Evolutionary conservation across 1,284 basidiomycete genomes (phyloP).

Genomic region (Ceratobasidium sp.): DNA sequence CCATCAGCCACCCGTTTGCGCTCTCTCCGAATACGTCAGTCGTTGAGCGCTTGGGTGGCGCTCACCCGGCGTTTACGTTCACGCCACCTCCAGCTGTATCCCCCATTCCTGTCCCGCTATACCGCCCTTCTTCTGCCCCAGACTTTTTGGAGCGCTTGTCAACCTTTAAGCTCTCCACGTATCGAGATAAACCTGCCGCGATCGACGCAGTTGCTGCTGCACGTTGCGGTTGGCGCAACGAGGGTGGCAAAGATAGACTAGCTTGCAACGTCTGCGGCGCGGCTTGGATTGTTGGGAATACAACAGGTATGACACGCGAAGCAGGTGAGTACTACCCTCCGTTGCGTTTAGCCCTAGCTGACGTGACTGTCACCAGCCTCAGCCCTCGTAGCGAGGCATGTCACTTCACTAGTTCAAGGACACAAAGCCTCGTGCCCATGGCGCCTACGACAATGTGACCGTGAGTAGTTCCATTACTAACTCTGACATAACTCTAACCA

Average conservation of each 20-base stretch:
- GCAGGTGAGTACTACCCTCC: conserved; percentile 39
- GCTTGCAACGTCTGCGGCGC: conserved; percentile 44
- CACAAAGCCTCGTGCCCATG: conserved; percentile 85
- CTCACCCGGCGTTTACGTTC: conserved; percentile 50
- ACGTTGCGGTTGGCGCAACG: conserved; percentile 72
- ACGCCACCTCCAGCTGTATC: conserved; percentile 54
- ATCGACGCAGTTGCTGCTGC: conserved; percentile 81
- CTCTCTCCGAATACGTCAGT: conserved; percentile 63
- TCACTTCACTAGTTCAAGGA: conserved; percentile 66
- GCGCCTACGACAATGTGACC: conserved; percentile 78
- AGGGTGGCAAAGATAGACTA: conserved; percentile 44
- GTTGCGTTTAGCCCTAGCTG: neutral
- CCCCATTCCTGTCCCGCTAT: conserved; percentile 61
- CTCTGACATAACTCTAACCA: neutral
- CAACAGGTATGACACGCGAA: conserved; percentile 46
- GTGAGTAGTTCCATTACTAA: conserved; percentile 57
- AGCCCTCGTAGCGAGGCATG: conserved; percentile 74
- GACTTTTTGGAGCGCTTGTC: conserved; percentile 76
- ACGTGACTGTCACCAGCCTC: conserved; percentile 62
- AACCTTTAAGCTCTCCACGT: conserved; percentile 80
- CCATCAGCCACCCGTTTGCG: conserved; percentile 68
- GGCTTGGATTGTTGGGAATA: conserved; percentile 45
- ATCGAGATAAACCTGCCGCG: conserved; percentile 74
- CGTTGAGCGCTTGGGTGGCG: neutral
- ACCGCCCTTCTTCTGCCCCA: conserved; percentile 76